Evolutionary conservation across 2,329 filamentous ascomycete species (phyloP), one percentile per base, ranked within the genome.

Genomic region (Dothideomycetes sp.): DNA sequence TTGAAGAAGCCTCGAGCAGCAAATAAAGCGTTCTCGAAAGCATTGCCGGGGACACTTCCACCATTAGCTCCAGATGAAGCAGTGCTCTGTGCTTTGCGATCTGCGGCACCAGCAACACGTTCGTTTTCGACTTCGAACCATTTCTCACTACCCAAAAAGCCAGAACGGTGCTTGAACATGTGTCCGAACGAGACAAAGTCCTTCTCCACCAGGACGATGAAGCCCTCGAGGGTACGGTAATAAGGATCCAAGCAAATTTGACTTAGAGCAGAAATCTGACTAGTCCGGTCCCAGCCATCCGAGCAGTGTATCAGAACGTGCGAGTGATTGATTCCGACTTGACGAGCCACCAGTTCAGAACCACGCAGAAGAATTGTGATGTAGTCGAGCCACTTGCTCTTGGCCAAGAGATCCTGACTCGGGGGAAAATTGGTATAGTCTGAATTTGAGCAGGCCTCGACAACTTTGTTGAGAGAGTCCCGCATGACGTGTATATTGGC

Each of bases 401-500:
- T 87, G 9, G 76, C 73, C 19, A 98, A 72, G 3, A 83, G 66
- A 27, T 95, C 86, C 52, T 78, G 75, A 57, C 83, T 94, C 1
- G 88, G 88, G 1, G 84, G 78, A 22, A 95, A 64, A 1, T 83
- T 77, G 1, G 85, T 84, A 19, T 95, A 73, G 58, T 98, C 91
- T 2, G 87, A 85, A 50, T 96, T 89, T 56, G 94, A 95, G 53
- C 98, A 67, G 3, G 86, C 82, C 47, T 94, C 88, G 38, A 95
- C 71, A 15, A 98, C 83, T 49, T 81, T 89, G 50, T 82, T 80
- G 24, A 98, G 69, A 2, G 89, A 96, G 45, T 83, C 82, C 42
- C 91, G 76, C 91, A 98, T 98, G 46, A 95, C 87, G 55, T 98
- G 91, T 44, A 98, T 96, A 57, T 98, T 98, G 59, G 93, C 89